These are phyloP conservation scores for Colletotrichum sp. DNA, from an alignment of 2,329 filamentous ascomycete genomes.

Conservation along the genomic window DNA sequence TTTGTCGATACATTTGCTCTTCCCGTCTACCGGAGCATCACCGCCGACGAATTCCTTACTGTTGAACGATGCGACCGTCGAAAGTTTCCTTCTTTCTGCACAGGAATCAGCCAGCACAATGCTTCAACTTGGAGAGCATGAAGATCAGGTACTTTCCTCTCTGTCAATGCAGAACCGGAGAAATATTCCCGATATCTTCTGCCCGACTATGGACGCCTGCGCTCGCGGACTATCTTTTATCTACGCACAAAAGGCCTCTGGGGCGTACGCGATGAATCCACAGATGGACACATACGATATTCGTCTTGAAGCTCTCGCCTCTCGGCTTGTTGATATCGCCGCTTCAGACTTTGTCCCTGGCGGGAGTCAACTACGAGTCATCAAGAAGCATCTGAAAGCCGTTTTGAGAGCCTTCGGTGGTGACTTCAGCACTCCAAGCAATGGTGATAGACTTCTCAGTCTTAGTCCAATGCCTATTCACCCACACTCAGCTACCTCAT, in stretches of 20 bases:
- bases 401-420: neutral
- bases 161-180: neutral
- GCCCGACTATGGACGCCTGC: neutral
- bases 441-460: neutral
- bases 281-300: neutral
- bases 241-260: neutral
- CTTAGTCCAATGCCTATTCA: neutral
- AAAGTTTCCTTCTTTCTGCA: neutral
- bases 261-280: neutral
- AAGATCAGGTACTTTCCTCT: neutral
- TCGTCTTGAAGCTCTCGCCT: neutral
- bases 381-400: neutral
- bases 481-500: neutral
- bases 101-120: neutral
- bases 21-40: neutral
- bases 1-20: neutral
- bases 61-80: neutral
- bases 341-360: neutral
- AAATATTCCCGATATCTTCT: neutral
- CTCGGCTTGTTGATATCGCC: neutral
- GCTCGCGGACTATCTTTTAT: neutral
- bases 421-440: neutral
- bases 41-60: neutral
- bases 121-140: neutral
- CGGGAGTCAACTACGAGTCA: neutral